These are phyloP conservation scores for Exophiala lecanii-corni DNA, from an alignment of 2,329 filamentous ascomycete genomes.

Conservation along the genomic window DNA sequence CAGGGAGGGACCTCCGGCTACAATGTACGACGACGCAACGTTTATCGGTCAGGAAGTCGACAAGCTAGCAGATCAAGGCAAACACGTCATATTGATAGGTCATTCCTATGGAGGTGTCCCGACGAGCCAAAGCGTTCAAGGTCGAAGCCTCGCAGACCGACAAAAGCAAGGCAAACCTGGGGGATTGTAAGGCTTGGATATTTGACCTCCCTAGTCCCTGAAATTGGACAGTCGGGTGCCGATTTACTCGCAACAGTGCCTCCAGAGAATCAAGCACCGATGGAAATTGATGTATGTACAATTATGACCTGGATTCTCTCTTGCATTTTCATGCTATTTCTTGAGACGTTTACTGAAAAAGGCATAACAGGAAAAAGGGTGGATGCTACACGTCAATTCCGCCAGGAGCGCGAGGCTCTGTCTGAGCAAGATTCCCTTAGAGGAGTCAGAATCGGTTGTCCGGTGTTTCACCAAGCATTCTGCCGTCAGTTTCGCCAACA, in stretches of 20 bases:
- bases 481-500: constrained; percentile 27
- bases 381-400: constrained; percentile 12
- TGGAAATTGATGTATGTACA: constrained; percentile 12
- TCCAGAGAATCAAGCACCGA: constrained; percentile 2
- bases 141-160: constrained; percentile 30
- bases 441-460: constrained; percentile 19
- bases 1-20: constrained; percentile 20
- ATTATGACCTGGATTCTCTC: not conserved
- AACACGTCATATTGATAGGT: constrained; percentile 30
- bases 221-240: constrained; percentile 23
- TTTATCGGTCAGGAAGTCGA: constrained; percentile 26
- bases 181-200: constrained; percentile 33
- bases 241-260: constrained; percentile 8
- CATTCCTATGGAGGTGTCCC: constrained; percentile 34
- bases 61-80: constrained; percentile 23
- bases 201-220: constrained; percentile 34
- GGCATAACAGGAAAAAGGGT: constrained; percentile 10
- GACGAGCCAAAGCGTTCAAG: constrained; percentile 20
- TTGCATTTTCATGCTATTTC: not conserved
- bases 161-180: constrained; percentile 28
- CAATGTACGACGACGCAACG: constrained; percentile 32
- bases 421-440: constrained; percentile 1
- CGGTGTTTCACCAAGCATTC: constrained; percentile 26
- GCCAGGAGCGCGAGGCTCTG: constrained; percentile 1
- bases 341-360: no score